Base-by-base conservation (phyloP, 2,329 filamentous ascomycete species). In the Aspergillus aculeatinus region DNA sequence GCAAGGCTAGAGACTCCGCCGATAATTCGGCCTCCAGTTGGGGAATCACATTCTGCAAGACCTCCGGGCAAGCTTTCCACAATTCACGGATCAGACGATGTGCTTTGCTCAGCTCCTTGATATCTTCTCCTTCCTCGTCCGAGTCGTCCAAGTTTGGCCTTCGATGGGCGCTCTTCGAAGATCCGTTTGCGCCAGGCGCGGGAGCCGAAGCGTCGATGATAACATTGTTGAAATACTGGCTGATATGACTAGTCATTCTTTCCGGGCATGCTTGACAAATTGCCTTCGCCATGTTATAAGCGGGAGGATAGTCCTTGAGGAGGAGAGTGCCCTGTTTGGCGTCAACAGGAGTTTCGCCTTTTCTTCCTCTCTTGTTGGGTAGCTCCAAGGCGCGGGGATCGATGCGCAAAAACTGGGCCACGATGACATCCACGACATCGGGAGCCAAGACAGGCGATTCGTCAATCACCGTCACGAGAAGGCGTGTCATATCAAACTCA, bases 221-320 rank as follows among this genome's bases (percentile, higher is more conserved):
- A 55, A 98, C 92, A 59, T 96, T 92, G 76, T 92, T 96, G 74
- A 99, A 99, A 75, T 98, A 99, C 71, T 96, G 92, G 66, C 92
- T 94, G 58, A 98, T 89, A 67, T 96, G 92, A 63, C 92, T 89
- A 1, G 92, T 89, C 94, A 99, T 97, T 76, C 96, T 96, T 67
- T 97, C 94, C 0, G 91, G 87, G 67, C 89, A 96, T 19, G 85
- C 85, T 69, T 92, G 95, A 80, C 95, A 99, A 49, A 99, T 88
- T 2, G 90, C 91, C 77, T 96, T 96, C 23, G 95, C 94, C 90
- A 98, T 96, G 72, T 95, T 89, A 78, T 99, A 99, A 1, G 95
- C 93, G 16, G 92, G 87, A 1, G 95, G 94, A 58, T 96, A 89
- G 63, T 95, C 90, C 71, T 96, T 96, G 56, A 91, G 81, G n/a